A percentile compares a stretch with the other conserved stretches of the same genome.
Evolutionary conservation across 2,329 filamentous ascomycete species (phyloP).

Genomic region (Colletotrichum aenigma): DNA sequence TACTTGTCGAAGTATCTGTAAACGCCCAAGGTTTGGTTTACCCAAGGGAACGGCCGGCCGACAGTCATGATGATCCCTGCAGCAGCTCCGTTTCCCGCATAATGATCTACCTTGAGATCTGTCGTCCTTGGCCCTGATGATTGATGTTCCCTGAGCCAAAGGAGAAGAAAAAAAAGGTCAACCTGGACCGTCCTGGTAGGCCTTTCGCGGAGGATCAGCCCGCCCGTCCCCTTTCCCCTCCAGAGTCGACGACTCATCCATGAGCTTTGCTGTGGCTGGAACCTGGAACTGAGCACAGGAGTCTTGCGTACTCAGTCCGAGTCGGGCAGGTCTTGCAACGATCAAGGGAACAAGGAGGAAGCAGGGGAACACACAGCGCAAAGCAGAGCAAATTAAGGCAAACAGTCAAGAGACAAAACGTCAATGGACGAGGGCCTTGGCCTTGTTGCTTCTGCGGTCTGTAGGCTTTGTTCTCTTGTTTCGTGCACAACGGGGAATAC

Average conservation of each 20-base stretch:
- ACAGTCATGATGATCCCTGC: conserved; percentile 2
- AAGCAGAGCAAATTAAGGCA: background rate
- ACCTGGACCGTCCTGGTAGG: background rate
- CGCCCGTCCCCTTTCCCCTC: background rate
- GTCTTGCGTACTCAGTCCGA: background rate
- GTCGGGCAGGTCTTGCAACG: background rate
- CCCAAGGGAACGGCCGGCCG: background rate
- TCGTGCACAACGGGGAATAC: background rate
- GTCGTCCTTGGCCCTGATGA: background rate
- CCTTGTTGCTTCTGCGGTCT: background rate
- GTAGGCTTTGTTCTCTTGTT: background rate
- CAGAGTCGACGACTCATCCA: background rate
- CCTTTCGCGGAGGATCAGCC: conserved; percentile 3
- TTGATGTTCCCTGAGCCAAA: background rate
- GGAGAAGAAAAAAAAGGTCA: background rate
- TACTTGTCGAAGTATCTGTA: background rate
- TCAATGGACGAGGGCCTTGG: background rate
- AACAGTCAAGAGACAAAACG: background rate
- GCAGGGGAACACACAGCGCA: background rate
- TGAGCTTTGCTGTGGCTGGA: conserved; percentile 5
- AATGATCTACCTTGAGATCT: background rate
- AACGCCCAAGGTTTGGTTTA: conserved; percentile 1
- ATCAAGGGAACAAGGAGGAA: background rate
- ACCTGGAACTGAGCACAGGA: background rate
- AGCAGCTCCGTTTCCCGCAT: background rate